Evolutionary conservation across 2,329 filamentous ascomycete species (phyloP).

Genomic region (Intubia oerlemansii): DNA sequence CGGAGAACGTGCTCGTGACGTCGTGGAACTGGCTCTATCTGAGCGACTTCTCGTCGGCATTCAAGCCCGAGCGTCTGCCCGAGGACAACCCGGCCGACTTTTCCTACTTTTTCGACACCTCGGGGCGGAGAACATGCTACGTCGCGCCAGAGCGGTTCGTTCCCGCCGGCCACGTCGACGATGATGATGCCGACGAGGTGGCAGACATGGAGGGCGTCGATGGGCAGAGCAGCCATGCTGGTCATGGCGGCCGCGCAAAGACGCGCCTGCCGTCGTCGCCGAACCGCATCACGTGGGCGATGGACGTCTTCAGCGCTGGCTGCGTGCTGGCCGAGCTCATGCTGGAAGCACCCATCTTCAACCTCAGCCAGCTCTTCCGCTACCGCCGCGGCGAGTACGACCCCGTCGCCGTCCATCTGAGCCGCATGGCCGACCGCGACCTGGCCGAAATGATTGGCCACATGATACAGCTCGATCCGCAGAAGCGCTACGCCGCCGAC

Average conservation of each 20-base stretch:
- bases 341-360: slow-evolving; percentile 89
- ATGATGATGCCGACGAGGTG: slow-evolving; percentile 13
- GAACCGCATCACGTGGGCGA: slow-evolving; percentile 51
- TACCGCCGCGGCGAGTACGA: slow-evolving; percentile 88
- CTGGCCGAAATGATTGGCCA: slow-evolving; percentile 76
- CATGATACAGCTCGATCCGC: slow-evolving; percentile 90
- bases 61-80: slow-evolving; percentile 82
- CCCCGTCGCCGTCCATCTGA: slow-evolving; percentile 58
- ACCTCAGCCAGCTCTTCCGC: slow-evolving; percentile 85
- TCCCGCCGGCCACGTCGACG: slow-evolving; percentile 36
- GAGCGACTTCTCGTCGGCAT: slow-evolving; percentile 88
- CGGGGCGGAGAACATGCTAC: slow-evolving; percentile 80
- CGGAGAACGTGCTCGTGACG: slow-evolving; percentile 87
- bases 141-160: slow-evolving; percentile 86
- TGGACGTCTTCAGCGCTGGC: slow-evolving; percentile 95
- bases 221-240: neutral
- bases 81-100: slow-evolving; percentile 96
- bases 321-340: slow-evolving; percentile 96
- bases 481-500: slow-evolving; percentile 79
- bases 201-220: slow-evolving; percentile 31
- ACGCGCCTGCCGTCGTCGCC: slow-evolving; percentile 1
- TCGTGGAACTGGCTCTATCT: slow-evolving; percentile 99
- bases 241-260: too few relatives aligned
- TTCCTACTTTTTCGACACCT: slow-evolving; percentile 93
- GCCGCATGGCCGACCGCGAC: slow-evolving; percentile 70